Evolutionary conservation across 805 yeast genomes (phyloP).

Genomic region (Barnettozyma pratensis): DNA sequence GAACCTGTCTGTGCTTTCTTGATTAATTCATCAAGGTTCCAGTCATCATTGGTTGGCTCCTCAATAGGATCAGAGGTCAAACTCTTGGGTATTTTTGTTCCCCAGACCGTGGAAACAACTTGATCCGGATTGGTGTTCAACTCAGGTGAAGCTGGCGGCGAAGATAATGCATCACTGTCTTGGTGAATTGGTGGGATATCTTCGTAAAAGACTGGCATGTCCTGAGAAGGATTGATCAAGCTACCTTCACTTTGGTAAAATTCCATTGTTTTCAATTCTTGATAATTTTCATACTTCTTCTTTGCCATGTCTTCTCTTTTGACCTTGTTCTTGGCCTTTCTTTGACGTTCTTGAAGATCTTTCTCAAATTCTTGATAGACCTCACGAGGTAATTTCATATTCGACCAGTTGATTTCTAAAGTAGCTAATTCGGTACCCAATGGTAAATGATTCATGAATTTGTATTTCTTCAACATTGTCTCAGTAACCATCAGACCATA

Average conservation of each 20-base stretch:
- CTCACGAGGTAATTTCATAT: slow-evolving; percentile 34
- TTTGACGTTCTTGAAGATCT: slow-evolving; percentile 55
- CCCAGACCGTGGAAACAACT: slow-evolving; percentile 62
- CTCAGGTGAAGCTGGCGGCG: slow-evolving; percentile 22
- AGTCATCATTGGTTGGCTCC: slow-evolving; percentile 27
- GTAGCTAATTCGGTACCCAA: slow-evolving; percentile 79
- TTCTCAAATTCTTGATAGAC: slow-evolving; percentile 42
- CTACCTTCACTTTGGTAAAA: slow-evolving; percentile 34
- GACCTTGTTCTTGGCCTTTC: slow-evolving; percentile 41
- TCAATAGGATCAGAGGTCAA: slow-evolving; percentile 25
- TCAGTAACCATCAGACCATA: slow-evolving; percentile 61
- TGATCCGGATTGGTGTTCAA: slow-evolving; percentile 11
- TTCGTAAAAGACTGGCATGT: slow-evolving; percentile 1
- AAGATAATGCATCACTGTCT: slow-evolving; percentile 21
- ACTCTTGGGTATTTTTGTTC: slow-evolving; percentile 41
- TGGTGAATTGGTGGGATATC: slow-evolving; percentile 2
- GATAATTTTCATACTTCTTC: slow-evolving; percentile 47
- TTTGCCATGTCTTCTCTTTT: slow-evolving; percentile 58
- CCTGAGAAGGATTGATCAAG: neutral
- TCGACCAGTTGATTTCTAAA: slow-evolving; percentile 81
- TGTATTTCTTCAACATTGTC: slow-evolving; percentile 52
- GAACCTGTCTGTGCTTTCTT: slow-evolving; percentile 13
- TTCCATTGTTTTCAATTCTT: slow-evolving; percentile 52
- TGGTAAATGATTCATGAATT: slow-evolving; percentile 79
- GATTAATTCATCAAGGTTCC: slow-evolving; percentile 24